phyloP scores from a whole-genome alignment of 2,329 filamentous ascomycete species.

The Cordyceps militaris region DNA sequence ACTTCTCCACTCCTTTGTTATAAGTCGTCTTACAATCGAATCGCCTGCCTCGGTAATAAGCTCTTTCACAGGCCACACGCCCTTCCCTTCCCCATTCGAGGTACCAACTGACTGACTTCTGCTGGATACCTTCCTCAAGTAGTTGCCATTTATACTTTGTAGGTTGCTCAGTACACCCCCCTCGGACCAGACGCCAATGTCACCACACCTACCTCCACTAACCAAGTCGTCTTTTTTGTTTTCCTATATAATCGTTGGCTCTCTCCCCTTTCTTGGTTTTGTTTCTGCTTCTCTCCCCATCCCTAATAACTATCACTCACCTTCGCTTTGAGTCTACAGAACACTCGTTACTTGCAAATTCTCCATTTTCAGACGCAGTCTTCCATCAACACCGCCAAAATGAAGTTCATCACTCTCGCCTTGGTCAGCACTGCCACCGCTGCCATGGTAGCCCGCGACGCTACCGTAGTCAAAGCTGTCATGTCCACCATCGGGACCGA shows the following conservation, averaged over 20 bases:
- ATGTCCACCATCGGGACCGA: not conserved
- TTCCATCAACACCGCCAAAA: conserved; percentile 12
- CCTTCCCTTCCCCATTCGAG: not conserved
- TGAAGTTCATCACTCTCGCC: conserved; percentile 12
- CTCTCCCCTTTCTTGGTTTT: not conserved
- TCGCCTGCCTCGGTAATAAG: conserved; percentile 10
- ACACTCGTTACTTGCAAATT: conserved; percentile 12
- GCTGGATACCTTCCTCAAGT: not conserved
- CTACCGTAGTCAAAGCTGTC: not conserved
- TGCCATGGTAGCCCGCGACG: conserved; percentile 8
- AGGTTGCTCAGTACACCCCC: not conserved
- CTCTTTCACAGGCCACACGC: conserved; percentile 12
- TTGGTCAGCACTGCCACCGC: conserved; percentile 9
- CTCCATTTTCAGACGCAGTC: not conserved
- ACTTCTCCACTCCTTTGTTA: not conserved
- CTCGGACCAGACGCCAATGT: not conserved
- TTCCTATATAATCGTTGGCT: conserved; percentile 6
- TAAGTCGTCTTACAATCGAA: not conserved
- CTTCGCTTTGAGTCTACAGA: conserved; percentile 11
- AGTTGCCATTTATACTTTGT: not conserved
- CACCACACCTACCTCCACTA: not conserved
- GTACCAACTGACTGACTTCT: not conserved
- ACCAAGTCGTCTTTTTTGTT: not conserved
- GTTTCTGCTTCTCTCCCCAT: conserved; percentile 1
- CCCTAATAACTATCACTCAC: conserved; percentile 3